Conservation (phyloP, 192 early-diverging fungal genomes). For the Coemansia umbellata region DNA sequence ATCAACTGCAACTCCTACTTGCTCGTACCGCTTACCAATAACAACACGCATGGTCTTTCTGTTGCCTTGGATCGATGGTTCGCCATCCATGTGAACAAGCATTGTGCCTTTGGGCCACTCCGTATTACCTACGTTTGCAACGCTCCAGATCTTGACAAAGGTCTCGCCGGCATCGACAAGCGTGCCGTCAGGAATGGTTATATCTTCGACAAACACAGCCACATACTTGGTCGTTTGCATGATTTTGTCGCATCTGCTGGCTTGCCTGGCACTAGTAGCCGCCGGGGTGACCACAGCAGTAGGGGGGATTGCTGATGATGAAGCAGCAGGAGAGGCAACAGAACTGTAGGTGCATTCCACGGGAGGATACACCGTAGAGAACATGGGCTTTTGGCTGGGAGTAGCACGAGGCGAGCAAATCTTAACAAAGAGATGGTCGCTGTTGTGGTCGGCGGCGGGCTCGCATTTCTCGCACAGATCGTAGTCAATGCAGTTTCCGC, state of each 20-base stretch:
- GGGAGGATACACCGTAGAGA: slow-evolving; percentile 11
- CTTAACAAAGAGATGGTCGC: slow-evolving; percentile 86
- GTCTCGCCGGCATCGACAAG: slow-evolving; percentile 49
- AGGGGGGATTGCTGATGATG: slow-evolving; percentile 17
- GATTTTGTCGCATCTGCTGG: background rate
- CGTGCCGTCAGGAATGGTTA: slow-evolving; percentile 65
- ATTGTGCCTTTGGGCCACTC: slow-evolving; percentile 61
- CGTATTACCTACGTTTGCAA: slow-evolving; percentile 56
- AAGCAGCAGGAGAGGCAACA: slow-evolving; percentile 51
- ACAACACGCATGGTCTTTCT: slow-evolving; percentile 42
- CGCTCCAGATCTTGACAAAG: slow-evolving; percentile 72
- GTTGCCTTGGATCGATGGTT: slow-evolving; percentile 49
- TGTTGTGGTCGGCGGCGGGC: slow-evolving; percentile 59
- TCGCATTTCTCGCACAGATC: slow-evolving; percentile 94
- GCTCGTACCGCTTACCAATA: slow-evolving; percentile 51
- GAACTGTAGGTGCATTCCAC: background rate
- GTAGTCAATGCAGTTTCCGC: slow-evolving; percentile 90
- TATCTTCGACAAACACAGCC: slow-evolving; percentile 61
- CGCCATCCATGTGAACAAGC: slow-evolving; percentile 56
- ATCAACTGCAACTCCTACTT: slow-evolving; percentile 58
- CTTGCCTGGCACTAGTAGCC: background rate
- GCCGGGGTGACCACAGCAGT: background rate
- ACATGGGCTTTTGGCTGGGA: slow-evolving; percentile 19
- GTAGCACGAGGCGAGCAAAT: slow-evolving; percentile 54
- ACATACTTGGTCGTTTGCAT: slow-evolving; percentile 26